Percentiles rank a stretch among this genome's conserved stretches.
Conservation (phyloP, 768 basidiomycete genomes). For the Leccinum rimulosum region DNA sequence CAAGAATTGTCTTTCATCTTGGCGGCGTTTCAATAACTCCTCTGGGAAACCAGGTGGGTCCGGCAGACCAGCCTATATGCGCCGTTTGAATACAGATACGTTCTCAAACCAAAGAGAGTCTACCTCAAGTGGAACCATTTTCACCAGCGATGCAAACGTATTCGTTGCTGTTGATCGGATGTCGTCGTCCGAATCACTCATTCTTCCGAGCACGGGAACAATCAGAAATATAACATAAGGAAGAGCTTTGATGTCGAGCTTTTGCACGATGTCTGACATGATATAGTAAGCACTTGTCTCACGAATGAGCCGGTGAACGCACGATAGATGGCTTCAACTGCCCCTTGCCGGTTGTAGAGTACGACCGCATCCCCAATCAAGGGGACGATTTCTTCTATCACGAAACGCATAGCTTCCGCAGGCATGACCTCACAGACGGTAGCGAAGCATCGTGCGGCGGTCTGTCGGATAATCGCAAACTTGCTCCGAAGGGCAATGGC, state of each 20-base stretch:
- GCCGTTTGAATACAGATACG: background rate
- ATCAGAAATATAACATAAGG: constrained; percentile 97
- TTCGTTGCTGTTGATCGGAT: constrained; percentile 94
- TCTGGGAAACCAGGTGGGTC: constrained; percentile 91
- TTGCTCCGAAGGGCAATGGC: constrained; percentile 76
- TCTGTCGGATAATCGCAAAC: constrained; percentile 88
- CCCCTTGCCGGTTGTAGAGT: constrained; percentile 80
- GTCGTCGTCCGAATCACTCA: constrained; percentile 93
- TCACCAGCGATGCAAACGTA: constrained; percentile 94
- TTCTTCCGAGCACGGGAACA: constrained; percentile 92
- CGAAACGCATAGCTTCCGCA: constrained; percentile 79
- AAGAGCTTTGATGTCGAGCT: constrained; percentile 88
- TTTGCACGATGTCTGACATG: constrained; percentile 79
- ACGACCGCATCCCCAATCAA: constrained; percentile 75
- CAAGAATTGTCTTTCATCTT: constrained; percentile 87
- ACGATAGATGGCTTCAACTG: constrained; percentile 68
- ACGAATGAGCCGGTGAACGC: background rate
- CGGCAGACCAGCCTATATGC: constrained; percentile 83
- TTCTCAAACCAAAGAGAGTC: constrained; percentile 13
- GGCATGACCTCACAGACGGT: constrained; percentile 87
- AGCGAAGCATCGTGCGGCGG: constrained; percentile 83
- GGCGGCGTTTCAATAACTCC: constrained; percentile 81
- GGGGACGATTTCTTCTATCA: constrained; percentile 84
- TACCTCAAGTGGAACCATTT: constrained; percentile 98
- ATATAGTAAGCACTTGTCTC: constrained; percentile 12